These are phyloP conservation scores for Daldinia decipiens DNA, from an alignment of 495 filamentous ascomycete genomes.

Conservation along the genomic window DNA sequence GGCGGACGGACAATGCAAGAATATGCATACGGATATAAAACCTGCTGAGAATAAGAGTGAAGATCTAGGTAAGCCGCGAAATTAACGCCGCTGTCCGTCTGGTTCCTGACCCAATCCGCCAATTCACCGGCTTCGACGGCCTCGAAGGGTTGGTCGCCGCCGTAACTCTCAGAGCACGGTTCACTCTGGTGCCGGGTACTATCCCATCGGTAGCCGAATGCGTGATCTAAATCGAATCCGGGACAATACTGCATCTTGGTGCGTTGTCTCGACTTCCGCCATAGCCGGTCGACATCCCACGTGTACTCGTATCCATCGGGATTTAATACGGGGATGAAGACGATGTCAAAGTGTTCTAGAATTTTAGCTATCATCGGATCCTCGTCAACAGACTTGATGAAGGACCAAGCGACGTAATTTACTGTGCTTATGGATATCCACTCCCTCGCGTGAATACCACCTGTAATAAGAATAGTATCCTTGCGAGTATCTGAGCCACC, in stretches of 20 bases:
- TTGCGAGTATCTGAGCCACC: slow-evolving; percentile 53
- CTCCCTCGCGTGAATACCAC: slow-evolving; percentile 90
- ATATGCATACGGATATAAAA: slow-evolving; percentile 92
- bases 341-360: slow-evolving; percentile 82
- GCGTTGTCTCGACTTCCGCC: slow-evolving; percentile 93
- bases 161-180: slow-evolving; percentile 92
- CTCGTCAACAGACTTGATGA: slow-evolving; percentile 83
- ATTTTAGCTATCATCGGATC: slow-evolving; percentile 73
- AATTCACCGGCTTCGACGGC: slow-evolving; percentile 79
- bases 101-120: slow-evolving; percentile 86
- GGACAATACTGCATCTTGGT: slow-evolving; percentile 85
- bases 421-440: slow-evolving; percentile 96
- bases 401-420: slow-evolving; percentile 88
- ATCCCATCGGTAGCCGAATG: slow-evolving; percentile 88
- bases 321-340: slow-evolving; percentile 91
- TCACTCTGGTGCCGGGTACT: slow-evolving; percentile 71
- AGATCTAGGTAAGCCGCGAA: slow-evolving; percentile 89
- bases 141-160: slow-evolving; percentile 85
- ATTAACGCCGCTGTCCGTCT: slow-evolving; percentile 75
- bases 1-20: slow-evolving; percentile 81
- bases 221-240: slow-evolving; percentile 88
- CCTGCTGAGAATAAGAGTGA: slow-evolving; percentile 95
- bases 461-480: slow-evolving; percentile 84
- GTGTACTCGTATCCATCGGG: slow-evolving; percentile 95
- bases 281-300: slow-evolving; percentile 90